phyloP scores from a whole-genome alignment of 2,329 filamentous ascomycete species.

The Aspergillus spinulosporus region DNA sequence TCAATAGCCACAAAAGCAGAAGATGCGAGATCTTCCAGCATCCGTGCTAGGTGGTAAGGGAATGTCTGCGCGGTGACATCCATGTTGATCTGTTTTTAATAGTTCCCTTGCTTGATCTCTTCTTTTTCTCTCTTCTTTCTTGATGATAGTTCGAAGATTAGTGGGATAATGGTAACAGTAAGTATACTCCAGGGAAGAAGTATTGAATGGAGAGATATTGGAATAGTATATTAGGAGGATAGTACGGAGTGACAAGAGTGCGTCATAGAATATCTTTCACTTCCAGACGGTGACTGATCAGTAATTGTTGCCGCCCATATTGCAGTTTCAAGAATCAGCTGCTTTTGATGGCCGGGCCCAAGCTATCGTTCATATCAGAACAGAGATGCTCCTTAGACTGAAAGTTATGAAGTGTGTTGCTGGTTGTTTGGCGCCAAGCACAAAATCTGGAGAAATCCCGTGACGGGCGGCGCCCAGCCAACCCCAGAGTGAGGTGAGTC shows the following conservation, averaged over 20 bases:
- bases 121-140: too few relatives aligned
- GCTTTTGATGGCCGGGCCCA: too few relatives aligned
- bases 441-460: slow-evolving; percentile 24
- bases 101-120: too few relatives aligned
- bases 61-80: slow-evolving; percentile 57
- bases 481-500: slow-evolving; percentile 20
- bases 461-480: slow-evolving; percentile 22
- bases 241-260: neutral
- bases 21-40: slow-evolving; percentile 59
- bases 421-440: neutral
- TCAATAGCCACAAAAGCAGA: slow-evolving; percentile 65
- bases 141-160: too few relatives aligned
- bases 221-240: neutral
- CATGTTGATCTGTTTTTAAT: slow-evolving; percentile 43
- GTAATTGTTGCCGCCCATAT: neutral
- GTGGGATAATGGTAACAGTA: too few relatives aligned
- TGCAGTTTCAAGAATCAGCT: neutral
- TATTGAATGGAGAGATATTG: neutral
- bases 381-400: neutral
- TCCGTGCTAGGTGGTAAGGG: slow-evolving; percentile 52
- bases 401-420: neutral
- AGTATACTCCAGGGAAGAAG: neutral
- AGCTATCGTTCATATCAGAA: too few relatives aligned
- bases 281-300: neutral
- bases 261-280: neutral